Conservation (phyloP, 345 rosid species). For the Salix exigua region DNA sequence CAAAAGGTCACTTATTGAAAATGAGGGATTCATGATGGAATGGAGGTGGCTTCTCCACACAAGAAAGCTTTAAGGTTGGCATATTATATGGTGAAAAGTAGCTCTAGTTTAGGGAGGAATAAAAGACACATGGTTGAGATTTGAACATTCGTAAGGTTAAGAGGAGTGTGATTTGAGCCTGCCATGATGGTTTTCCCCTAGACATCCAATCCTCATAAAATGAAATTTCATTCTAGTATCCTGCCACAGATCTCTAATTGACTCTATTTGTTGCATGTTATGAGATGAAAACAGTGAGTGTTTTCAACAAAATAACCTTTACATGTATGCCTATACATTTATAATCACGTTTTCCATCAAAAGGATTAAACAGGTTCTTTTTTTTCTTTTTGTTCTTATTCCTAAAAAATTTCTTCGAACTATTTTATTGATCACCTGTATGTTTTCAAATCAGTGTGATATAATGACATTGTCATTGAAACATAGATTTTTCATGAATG, state of each 20-base stretch:
- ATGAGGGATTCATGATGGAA: not conserved
- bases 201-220: not conserved
- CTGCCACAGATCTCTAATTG: not conserved
- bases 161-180: not conserved
- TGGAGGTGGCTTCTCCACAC: not conserved
- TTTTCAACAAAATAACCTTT: not conserved
- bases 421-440: too few relatives aligned
- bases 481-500: slow-evolving; percentile 2
- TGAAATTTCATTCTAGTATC: not conserved
- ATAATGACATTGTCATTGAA: not conserved
- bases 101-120: not conserved
- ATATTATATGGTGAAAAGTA: not conserved
- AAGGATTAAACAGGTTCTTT: too few relatives aligned
- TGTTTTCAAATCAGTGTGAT: too few relatives aligned
- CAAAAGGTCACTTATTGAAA: not conserved
- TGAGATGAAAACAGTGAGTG: not conserved
- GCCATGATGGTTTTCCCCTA: not conserved
- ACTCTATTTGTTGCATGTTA: not conserved
- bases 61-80: not conserved
- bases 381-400: not conserved
- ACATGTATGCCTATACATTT: not conserved
- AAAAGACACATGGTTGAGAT: not conserved
- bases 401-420: not conserved
- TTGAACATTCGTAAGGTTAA: not conserved
- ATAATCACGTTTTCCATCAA: too few relatives aligned